Percentiles rank a stretch among this genome's conserved stretches.
Evolutionary conservation across 306 rosid genomes (phyloP).

Genomic region (Arachis stenosperma): DNA sequence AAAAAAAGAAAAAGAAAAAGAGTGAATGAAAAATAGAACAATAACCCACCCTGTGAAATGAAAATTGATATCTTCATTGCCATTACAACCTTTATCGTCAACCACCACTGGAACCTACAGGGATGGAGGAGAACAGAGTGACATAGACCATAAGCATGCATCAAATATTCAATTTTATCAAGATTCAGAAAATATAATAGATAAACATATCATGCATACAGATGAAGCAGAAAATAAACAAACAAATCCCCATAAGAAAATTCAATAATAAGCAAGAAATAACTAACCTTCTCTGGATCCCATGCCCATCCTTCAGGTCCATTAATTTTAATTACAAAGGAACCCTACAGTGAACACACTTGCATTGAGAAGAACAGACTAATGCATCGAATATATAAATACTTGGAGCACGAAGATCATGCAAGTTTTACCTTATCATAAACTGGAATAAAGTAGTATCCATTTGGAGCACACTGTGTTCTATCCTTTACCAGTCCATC

Average conservation of each 20-base stretch:
- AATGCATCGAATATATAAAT: neutral
- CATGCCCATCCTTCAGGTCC: constrained; percentile 99
- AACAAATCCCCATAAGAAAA: constrained; percentile 10
- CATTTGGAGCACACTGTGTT: constrained; percentile 98
- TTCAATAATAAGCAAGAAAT: constrained; percentile 24
- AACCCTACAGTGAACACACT: constrained; percentile 66
- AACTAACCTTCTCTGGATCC: constrained; percentile 82
- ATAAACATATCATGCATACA: neutral
- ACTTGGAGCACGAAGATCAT: neutral
- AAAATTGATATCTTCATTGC: constrained; percentile 90
- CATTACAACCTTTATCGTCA: constrained; percentile 87
- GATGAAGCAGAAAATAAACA: constrained; percentile 7
- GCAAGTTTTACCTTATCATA: constrained; percentile 80
- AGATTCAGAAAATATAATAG: neutral
- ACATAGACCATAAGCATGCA: constrained; percentile 32
- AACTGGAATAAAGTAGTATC: constrained; percentile 98
- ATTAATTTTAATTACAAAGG: constrained; percentile 75
- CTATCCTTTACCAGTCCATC: constrained; percentile 95
- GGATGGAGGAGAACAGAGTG: neutral
- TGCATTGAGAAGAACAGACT: constrained; percentile 43
- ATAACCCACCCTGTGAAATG: constrained; percentile 83
- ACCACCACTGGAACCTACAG: constrained; percentile 82
- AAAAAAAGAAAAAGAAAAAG: too few species aligned
- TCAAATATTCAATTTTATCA: constrained; percentile 21
- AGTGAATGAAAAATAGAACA: neutral